Conservation (phyloP, 306 rosid species). For the Dryas alaskensis region DNA sequence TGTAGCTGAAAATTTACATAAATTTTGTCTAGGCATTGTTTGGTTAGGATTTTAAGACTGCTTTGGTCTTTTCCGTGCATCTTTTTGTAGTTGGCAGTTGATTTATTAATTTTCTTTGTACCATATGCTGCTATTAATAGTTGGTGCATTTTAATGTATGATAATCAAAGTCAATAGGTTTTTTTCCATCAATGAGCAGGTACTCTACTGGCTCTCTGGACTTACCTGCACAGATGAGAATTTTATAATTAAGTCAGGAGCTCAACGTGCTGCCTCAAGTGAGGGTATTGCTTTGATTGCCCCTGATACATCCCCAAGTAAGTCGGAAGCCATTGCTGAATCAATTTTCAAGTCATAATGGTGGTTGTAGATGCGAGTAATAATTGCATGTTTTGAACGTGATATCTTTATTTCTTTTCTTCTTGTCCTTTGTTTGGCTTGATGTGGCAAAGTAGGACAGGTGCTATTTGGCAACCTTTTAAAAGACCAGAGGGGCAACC, state of each 20-base stretch:
- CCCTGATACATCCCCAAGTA: slow-evolving; percentile 96
- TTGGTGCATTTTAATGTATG: slow-evolving; percentile 8
- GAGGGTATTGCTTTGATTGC: slow-evolving; percentile 70
- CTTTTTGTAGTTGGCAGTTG: neutral
- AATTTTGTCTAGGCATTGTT: neutral
- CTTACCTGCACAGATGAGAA: slow-evolving; percentile 86
- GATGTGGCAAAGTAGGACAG: neutral
- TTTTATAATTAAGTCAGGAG: slow-evolving; percentile 74
- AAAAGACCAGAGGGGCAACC: neutral
- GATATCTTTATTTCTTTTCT: neutral
- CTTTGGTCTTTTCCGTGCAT: neutral
- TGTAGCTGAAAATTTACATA: neutral
- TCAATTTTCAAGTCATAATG: neutral
- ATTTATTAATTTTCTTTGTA: neutral
- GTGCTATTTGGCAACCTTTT: neutral
- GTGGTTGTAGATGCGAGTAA: neutral
- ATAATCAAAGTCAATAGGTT: neutral
- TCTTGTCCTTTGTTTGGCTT: neutral
- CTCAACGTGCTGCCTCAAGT: slow-evolving; percentile 72
- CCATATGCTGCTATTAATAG: neutral
- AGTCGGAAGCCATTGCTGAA: slow-evolving; percentile 6
- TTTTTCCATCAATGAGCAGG: slow-evolving; percentile 40
- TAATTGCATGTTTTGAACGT: neutral
- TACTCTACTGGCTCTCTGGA: slow-evolving; percentile 89
- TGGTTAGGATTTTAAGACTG: neutral